phyloP scores from a whole-genome alignment of 73 alveolate species.

The Stentor roeselii region DNA sequence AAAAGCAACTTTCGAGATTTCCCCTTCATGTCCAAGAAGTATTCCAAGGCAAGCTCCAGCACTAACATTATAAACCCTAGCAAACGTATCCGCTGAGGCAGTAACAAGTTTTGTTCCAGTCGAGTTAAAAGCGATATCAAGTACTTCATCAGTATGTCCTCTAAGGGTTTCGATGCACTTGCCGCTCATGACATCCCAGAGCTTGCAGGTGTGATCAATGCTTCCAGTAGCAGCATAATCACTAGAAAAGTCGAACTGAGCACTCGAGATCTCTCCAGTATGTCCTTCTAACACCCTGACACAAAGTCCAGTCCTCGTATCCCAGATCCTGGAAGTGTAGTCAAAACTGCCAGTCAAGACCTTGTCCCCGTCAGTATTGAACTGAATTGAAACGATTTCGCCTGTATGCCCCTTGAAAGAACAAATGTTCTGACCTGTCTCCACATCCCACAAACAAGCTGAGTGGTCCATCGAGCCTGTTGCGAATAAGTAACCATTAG shows the following conservation, averaged over 20 bases:
- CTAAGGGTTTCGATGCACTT: slow-evolving; percentile 95
- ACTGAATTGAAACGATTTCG: slow-evolving; percentile 96
- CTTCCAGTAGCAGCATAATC: slow-evolving; percentile 94
- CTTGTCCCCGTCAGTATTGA: slow-evolving; percentile 99
- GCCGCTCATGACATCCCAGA: slow-evolving; percentile 98
- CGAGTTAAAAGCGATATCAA: slow-evolving; percentile 95
- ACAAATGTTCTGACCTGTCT: slow-evolving; percentile 47
- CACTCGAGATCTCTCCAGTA: slow-evolving; percentile 86
- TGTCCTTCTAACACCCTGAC: slow-evolving; percentile 95
- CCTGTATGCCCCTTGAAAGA: slow-evolving; percentile 65
- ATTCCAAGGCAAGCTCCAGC: slow-evolving; percentile 73
- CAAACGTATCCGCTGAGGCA: slow-evolving; percentile 96
- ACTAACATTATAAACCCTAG: slow-evolving; percentile 92
- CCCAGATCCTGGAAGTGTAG: slow-evolving; percentile 99
- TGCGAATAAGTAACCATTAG: slow-evolving; percentile 66
- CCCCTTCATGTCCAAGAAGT: slow-evolving; percentile 95
- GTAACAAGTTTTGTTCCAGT: slow-evolving; percentile 98
- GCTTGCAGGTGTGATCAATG: slow-evolving; percentile 93
- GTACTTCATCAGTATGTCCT: slow-evolving; percentile 84
- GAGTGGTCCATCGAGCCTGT: slow-evolving; percentile 99
- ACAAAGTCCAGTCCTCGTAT: slow-evolving; percentile 93
- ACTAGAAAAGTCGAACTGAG: slow-evolving; percentile 96
- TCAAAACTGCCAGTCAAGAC: slow-evolving; percentile 98
- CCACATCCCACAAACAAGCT: slow-evolving; percentile 93
- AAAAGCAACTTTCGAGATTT: slow-evolving; percentile 93